These are phyloP conservation scores for Colletotrichum sp. DNA, from an alignment of 2,329 filamentous ascomycete species.

Conservation along the genomic window DNA sequence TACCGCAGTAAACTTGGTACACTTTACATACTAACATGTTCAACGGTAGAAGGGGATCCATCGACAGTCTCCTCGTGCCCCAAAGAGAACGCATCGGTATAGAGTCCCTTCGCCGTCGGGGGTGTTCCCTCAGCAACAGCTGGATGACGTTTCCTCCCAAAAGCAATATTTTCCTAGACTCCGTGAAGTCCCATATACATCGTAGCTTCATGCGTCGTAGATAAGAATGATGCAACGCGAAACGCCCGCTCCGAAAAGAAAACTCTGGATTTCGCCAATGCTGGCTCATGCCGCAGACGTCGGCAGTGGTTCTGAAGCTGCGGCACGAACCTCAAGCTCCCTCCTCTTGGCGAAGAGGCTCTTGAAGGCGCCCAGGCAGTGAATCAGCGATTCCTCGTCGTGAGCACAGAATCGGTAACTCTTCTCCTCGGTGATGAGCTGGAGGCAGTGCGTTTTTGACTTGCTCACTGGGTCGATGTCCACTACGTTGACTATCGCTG, in stretches of 20 bases:
- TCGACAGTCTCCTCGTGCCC: neutral
- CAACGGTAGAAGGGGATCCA: neutral
- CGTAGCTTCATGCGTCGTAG: constrained; percentile 14
- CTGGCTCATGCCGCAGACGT: constrained; percentile 1
- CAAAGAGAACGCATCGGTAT: neutral
- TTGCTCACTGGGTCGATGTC: constrained; percentile 88
- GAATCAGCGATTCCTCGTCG: constrained; percentile 82
- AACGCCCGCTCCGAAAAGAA: constrained; percentile 14
- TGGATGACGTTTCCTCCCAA: neutral
- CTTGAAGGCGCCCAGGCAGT: constrained; percentile 90
- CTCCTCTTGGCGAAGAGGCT: constrained; percentile 77
- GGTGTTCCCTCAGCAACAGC: neutral
- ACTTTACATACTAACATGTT: neutral
- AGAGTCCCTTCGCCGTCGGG: neutral
- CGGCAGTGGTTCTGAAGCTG: constrained; percentile 30
- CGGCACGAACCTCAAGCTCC: constrained; percentile 60
- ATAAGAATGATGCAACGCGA: neutral
- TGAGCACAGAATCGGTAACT: constrained; percentile 77
- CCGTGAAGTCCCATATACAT: neutral
- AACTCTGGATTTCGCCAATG: neutral
- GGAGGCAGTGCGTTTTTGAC: constrained; percentile 85
- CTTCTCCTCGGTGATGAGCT: constrained; percentile 93
- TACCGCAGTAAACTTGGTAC: neutral
- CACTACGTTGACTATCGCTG: constrained; percentile 84
- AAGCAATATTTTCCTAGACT: neutral